A percentile compares a stretch with the other conserved stretches of the same genome.
Evolutionary conservation across 139 green algal species (phyloP).

Genomic region (Choricystis sp.): DNA sequence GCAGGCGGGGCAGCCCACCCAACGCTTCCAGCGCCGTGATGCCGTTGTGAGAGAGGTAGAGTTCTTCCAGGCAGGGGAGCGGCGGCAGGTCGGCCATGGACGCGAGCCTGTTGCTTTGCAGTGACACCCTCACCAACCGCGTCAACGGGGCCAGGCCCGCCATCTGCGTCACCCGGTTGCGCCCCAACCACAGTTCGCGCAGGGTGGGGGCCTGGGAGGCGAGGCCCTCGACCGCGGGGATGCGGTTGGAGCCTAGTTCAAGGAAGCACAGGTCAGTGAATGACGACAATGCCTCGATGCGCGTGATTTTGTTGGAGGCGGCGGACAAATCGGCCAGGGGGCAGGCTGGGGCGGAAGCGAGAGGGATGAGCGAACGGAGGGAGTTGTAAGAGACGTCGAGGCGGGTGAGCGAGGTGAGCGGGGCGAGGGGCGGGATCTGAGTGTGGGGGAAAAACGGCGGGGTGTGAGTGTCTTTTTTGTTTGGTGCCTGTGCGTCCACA

Average conservation of each 20-base stretch:
- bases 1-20: conserved; percentile 28
- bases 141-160: conserved; percentile 26
- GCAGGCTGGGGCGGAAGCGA: conserved; percentile 20
- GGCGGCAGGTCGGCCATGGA: conserved; percentile 48
- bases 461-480: too few relatives aligned
- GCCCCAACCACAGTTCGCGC: conserved; percentile 79
- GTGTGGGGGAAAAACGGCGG: too few relatives aligned
- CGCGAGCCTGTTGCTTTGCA: conserved; percentile 63
- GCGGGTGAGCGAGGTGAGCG: conserved; percentile 31
- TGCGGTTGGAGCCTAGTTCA: conserved; percentile 86
- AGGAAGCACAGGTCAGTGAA: conserved; percentile 52
- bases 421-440: conserved; percentile 44
- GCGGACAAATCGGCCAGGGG: conserved; percentile 60
- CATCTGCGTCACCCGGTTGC: conserved; percentile 68
- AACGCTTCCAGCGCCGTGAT: conserved; percentile 48
- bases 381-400: conserved; percentile 82
- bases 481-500: too few relatives aligned
- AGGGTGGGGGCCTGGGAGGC: conserved; percentile 33
- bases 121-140: conserved; percentile 23
- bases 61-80: conserved; percentile 55
- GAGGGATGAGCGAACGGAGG: conserved; percentile 42
- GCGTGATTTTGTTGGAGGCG: conserved; percentile 69
- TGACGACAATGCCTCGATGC: conserved; percentile 21
- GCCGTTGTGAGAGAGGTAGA: conserved; percentile 88
- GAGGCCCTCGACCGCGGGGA: conserved; percentile 45